Percentiles rank a stretch among this genome's conserved stretches.
phyloP scores from a whole-genome alignment of 169 alveolate genomes.

The Neospora caninum region DNA sequence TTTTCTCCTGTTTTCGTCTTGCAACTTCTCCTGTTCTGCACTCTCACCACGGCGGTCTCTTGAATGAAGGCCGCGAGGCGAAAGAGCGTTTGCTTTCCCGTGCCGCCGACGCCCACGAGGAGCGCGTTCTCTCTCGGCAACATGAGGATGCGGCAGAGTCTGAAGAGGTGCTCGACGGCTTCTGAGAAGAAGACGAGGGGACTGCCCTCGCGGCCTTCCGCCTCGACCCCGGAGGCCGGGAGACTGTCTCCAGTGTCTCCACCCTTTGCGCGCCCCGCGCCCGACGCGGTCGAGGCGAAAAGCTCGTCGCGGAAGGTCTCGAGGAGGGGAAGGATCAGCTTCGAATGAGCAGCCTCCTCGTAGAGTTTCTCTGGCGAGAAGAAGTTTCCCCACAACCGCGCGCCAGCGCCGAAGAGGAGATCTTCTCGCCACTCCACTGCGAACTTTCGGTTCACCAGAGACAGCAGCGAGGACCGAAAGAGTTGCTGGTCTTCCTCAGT shows the following conservation, averaged over 20 bases:
- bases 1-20: too few relatives aligned
- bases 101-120: conserved; percentile 97
- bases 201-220: conserved; percentile 66
- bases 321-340: conserved; percentile 65
- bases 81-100: conserved; percentile 94
- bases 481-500: conserved; percentile 85
- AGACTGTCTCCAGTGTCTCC: conserved; percentile 74
- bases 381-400: conserved; percentile 69
- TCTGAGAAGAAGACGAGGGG: conserved; percentile 93
- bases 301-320: conserved; percentile 90
- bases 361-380: conserved; percentile 58
- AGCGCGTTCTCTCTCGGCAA: conserved; percentile 93
- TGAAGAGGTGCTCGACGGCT: conserved; percentile 92
- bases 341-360: conserved; percentile 66
- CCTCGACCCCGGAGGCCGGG: conserved; percentile 74
- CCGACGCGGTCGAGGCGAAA: conserved; percentile 79
- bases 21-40: too few relatives aligned
- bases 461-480: conserved; percentile 66
- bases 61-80: conserved; percentile 90
- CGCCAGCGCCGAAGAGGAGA: conserved; percentile 68
- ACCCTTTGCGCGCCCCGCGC: conserved; percentile 73
- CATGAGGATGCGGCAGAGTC: conserved; percentile 92
- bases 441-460: conserved; percentile 82
- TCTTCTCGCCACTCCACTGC: conserved; percentile 84
- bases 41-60: conserved; percentile 72